phyloP scores from a whole-genome alignment of 2,329 filamentous ascomycete genomes.

The Aaosphaeria pasadenensis region DNA sequence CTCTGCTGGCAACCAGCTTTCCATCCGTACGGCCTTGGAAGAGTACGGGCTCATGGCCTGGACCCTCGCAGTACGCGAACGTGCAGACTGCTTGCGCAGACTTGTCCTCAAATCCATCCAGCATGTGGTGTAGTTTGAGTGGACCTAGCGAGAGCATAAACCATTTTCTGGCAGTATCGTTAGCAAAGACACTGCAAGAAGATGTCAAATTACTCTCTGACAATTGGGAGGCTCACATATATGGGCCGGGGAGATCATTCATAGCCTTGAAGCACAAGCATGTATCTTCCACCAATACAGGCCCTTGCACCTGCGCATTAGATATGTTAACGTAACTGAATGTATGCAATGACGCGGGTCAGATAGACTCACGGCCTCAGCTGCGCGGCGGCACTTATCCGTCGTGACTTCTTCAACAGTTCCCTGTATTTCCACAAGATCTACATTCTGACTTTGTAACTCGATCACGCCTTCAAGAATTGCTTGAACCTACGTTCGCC shows the following conservation, averaged over 20 bases:
- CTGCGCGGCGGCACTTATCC: conserved; percentile 83
- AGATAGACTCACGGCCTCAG: conserved; percentile 60
- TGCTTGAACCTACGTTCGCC: conserved; percentile 49
- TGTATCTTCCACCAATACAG: conserved; percentile 94
- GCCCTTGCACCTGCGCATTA: conserved; percentile 65
- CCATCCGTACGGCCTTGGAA: conserved; percentile 90
- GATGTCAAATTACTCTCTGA: too few species aligned
- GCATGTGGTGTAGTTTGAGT: conserved; percentile 81
- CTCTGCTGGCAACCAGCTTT: conserved; percentile 80
- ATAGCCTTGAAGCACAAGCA: conserved; percentile 90
- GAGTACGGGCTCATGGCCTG: conserved; percentile 76
- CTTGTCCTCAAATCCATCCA: conserved; percentile 86
- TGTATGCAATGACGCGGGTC: neutral
- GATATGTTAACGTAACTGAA: neutral
- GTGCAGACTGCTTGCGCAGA: conserved; percentile 92
- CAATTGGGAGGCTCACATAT: conserved; percentile 65
- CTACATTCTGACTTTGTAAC: conserved; percentile 70
- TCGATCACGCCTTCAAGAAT: conserved; percentile 73
- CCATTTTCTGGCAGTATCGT: conserved; percentile 69
- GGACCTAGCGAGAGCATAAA: conserved; percentile 84
- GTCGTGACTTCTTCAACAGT: conserved; percentile 85
- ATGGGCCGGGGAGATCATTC: conserved; percentile 87
- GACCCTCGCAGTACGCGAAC: conserved; percentile 86
- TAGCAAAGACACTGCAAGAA: too few species aligned
- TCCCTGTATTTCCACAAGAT: conserved; percentile 88